Percentiles rank a stretch among this genome's conserved stretches.
phyloP scores from a whole-genome alignment of 129 eudicot species.

The Ambrosia trifida region DNA sequence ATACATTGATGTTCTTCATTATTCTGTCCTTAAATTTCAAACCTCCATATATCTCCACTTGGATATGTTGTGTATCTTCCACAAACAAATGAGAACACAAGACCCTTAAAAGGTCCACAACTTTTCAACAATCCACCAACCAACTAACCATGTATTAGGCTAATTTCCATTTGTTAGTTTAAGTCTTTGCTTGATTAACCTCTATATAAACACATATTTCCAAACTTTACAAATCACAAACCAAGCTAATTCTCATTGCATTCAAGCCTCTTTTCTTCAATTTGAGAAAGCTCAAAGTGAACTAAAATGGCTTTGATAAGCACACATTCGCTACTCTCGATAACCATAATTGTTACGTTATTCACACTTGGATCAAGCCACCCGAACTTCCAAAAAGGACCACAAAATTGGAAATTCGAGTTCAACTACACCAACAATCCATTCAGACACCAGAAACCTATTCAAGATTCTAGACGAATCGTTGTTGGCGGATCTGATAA shows the following conservation, averaged over 20 bases:
- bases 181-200: background rate
- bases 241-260: slow-evolving; percentile 7
- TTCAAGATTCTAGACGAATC: slow-evolving; percentile 36
- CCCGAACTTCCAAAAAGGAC: slow-evolving; percentile 19
- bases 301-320: slow-evolving; percentile 24
- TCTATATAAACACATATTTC: slow-evolving; percentile 37
- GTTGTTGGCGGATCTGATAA: slow-evolving; percentile 60
- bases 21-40: background rate
- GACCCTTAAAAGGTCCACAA: slow-evolving; percentile 1
- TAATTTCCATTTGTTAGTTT: slow-evolving; percentile 24
- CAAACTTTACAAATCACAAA: slow-evolving; percentile 23
- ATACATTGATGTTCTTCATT: too few relatives aligned
- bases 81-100: slow-evolving; percentile 30
- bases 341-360: slow-evolving; percentile 7
- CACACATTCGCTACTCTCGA: slow-evolving; percentile 1
- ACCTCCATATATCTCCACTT: slow-evolving; percentile 1
- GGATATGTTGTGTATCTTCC: background rate
- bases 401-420: slow-evolving; percentile 23
- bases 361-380: slow-evolving; percentile 28
- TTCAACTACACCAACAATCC: slow-evolving; percentile 34
- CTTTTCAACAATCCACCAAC: slow-evolving; percentile 25
- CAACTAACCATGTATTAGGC: slow-evolving; percentile 32
- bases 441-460: slow-evolving; percentile 30
- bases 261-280: background rate
- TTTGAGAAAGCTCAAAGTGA: slow-evolving; percentile 9